phyloP scores from a whole-genome alignment of 257 asterid species.

The Fraxinus quadrangulata region DNA sequence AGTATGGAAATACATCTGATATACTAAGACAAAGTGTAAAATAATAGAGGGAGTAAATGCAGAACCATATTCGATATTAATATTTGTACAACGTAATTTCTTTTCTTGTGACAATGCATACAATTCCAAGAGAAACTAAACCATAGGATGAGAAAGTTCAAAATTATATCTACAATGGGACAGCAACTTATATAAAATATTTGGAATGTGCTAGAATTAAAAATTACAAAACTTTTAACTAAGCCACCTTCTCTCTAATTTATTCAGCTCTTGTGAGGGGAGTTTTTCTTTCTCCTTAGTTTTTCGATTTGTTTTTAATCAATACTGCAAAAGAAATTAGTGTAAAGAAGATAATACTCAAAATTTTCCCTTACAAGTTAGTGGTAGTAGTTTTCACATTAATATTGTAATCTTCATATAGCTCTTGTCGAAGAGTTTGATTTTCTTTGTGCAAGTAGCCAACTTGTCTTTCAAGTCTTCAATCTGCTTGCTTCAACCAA shows the following conservation, averaged over 20 bases:
- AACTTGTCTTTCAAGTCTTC: too few relatives aligned
- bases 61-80: too few relatives aligned
- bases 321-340: slow-evolving; percentile 18
- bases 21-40: too few relatives aligned
- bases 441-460: too few relatives aligned
- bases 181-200: slow-evolving; percentile 10
- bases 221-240: slow-evolving; percentile 5
- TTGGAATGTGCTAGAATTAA: background rate
- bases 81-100: too few relatives aligned
- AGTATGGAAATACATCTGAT: too few relatives aligned
- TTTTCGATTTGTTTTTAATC: slow-evolving; percentile 68
- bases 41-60: too few relatives aligned
- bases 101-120: too few relatives aligned
- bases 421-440: too few relatives aligned
- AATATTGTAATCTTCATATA: too few relatives aligned
- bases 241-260: slow-evolving; percentile 59
- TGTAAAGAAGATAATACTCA: background rate
- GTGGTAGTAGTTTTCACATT: too few relatives aligned
- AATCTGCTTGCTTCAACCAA: too few relatives aligned
- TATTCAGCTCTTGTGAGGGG: slow-evolving; percentile 59
- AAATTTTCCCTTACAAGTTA: background rate
- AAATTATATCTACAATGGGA: background rate
- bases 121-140: slow-evolving; percentile 12
- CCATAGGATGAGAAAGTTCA: background rate
- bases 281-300: slow-evolving; percentile 74